Base-by-base conservation (phyloP, 306 rosid species). In the Acacia crassicarpa region DNA sequence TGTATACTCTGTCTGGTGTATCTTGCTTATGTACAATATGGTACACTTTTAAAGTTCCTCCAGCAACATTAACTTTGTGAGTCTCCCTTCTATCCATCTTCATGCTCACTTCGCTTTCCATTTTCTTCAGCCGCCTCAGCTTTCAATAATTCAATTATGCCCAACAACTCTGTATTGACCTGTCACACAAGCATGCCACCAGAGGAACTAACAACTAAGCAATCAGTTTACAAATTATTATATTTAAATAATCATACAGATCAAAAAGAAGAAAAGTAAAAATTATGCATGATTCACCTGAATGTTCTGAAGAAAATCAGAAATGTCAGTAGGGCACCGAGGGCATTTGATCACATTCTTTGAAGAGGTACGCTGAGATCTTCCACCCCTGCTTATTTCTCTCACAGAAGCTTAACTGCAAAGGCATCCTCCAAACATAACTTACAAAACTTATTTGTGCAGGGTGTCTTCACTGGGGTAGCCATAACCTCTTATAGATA, bases 321-420 rank as follows among this genome's bases (percentile, higher is more conserved):
- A 82, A 17, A 91, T 89, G 41, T 91, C 93, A 0, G 41, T 79
- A 0, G 89, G 80, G 51, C 93, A 91, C 65, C 84, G 76, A 23
- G 94, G 94, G 61, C 94, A 91, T 56, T 49, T 85, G 93, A 89
- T 81, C 74, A 88, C 80, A 77, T 84, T 91, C 81, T 88, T 91
- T 72, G 83, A 91, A 15, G 88, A 44, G 32, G 35, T 32, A 32
- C 95, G 87, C 40, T 88, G 86, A 1, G 85, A 53, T 72, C 92
- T 65, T 58, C 92, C 92, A 66, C 87, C 89, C 65, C 78, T 80
- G 78, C 63, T 87, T 85, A 90, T 80, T 54, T 89, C 90, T 77
- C 84, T 84, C n/a, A 89, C 65, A 48, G 83, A 83, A 65, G 83
- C 65, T 85, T 85, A 80, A 0, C 90, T 7, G 11, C 79, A 78